phyloP scores from a whole-genome alignment of 2,329 filamentous ascomycete species.

The Stagonosporopsis cucurbitacearum region DNA sequence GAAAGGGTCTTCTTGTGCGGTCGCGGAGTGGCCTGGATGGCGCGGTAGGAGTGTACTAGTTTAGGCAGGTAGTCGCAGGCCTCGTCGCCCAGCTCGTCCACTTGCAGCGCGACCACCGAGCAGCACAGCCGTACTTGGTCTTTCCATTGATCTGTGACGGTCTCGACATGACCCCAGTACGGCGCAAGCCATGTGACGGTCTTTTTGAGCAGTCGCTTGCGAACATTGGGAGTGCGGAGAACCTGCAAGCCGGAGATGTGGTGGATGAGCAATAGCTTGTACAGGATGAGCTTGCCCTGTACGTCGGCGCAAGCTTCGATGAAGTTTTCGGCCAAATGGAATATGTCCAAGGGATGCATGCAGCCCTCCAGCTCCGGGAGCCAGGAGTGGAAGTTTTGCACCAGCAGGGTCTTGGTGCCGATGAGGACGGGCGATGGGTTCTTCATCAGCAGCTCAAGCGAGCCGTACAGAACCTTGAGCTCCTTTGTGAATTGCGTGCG shows the following conservation, averaged over 20 bases:
- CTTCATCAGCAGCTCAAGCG: slow-evolving; percentile 86
- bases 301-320: slow-evolving; percentile 88
- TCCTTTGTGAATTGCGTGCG: slow-evolving; percentile 80
- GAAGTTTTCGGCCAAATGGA: slow-evolving; percentile 91
- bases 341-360: slow-evolving; percentile 80
- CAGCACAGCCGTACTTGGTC: slow-evolving; percentile 94
- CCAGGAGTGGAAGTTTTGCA: slow-evolving; percentile 97
- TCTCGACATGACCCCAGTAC: slow-evolving; percentile 82
- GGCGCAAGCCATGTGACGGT: slow-evolving; percentile 90
- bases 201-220: slow-evolving; percentile 75
- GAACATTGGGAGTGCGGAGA: slow-evolving; percentile 79
- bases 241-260: slow-evolving; percentile 85
- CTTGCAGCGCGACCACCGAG: slow-evolving; percentile 86
- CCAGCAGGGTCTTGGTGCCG: slow-evolving; percentile 91
- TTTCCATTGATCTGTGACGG: slow-evolving; percentile 83
- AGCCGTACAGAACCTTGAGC: slow-evolving; percentile 85
- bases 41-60: slow-evolving; percentile 86
- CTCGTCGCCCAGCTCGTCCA: slow-evolving; percentile 77
- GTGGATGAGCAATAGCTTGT: slow-evolving; percentile 90
- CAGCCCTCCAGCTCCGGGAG: slow-evolving; percentile 85
- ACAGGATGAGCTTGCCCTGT: slow-evolving; percentile 88
- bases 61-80: slow-evolving; percentile 90
- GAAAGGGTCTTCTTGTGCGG: slow-evolving; percentile 70
- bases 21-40: slow-evolving; percentile 72
- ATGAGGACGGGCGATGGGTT: slow-evolving; percentile 85